Evolutionary conservation across 352 stramenopile species (phyloP).

Genomic region (Phytophthora parvispora): DNA sequence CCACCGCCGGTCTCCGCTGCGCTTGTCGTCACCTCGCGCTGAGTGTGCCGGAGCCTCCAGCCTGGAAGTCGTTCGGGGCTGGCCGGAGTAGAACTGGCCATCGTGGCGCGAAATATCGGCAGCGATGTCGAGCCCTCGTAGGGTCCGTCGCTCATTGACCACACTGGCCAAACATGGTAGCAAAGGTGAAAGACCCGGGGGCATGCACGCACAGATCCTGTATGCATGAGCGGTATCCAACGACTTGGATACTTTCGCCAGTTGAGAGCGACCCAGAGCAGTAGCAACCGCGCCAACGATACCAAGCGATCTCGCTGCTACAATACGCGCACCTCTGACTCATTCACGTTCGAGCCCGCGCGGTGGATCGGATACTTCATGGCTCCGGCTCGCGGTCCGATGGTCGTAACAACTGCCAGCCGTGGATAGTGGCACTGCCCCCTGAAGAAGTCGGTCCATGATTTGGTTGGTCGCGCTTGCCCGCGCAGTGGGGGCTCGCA

Average conservation of each 20-base stretch:
- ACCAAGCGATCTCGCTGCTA: neutral
- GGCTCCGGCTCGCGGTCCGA: neutral
- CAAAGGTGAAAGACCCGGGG: too few relatives aligned
- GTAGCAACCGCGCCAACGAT: too few relatives aligned
- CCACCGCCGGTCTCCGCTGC: neutral
- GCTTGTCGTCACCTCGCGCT: neutral
- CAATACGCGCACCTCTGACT: neutral
- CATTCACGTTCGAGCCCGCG: neutral
- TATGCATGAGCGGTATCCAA: too few relatives aligned
- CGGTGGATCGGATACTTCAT: neutral
- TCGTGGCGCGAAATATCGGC: neutral
- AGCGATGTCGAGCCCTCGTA: neutral
- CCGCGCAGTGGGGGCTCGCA: neutral
- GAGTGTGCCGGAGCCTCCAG: too few relatives aligned
- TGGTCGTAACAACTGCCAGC: neutral
- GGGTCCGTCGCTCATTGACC: neutral
- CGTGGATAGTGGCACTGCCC: constrained; percentile 1
- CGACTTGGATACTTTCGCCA: neutral
- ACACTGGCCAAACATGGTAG: neutral
- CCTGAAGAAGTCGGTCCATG: neutral
- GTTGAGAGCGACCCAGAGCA: too few relatives aligned
- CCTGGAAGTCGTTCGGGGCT: neutral
- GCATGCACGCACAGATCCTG: too few relatives aligned
- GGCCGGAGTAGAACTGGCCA: constrained; percentile 7
- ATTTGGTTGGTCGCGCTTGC: neutral